Conservation (phyloP, 768 basidiomycete species). For the Pholiota conissans region DNA sequence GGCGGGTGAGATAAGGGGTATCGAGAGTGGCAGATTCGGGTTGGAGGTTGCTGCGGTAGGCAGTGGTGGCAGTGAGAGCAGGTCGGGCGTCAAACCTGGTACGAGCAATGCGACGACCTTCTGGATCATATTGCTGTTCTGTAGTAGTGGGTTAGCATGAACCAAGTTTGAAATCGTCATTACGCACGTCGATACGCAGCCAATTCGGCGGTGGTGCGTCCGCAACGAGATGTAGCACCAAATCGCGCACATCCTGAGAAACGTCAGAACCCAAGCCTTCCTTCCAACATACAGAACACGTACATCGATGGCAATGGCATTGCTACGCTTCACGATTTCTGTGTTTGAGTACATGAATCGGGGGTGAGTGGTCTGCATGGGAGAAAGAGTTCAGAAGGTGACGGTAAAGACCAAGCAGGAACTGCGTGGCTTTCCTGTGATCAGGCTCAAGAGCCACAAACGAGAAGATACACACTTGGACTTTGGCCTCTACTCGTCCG, state of each 20-base stretch:
- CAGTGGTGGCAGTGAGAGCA: slow-evolving; percentile 70
- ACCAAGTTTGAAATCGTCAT: not conserved
- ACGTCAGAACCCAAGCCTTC: not conserved
- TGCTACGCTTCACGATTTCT: slow-evolving; percentile 71
- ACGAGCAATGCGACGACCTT: slow-evolving; percentile 80
- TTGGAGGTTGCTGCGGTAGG: slow-evolving; percentile 66
- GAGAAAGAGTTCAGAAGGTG: slow-evolving; percentile 10
- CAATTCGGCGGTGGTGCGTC: slow-evolving; percentile 86
- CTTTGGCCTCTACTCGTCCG: slow-evolving; percentile 55
- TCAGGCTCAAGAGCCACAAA: slow-evolving; percentile 1
- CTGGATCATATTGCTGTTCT: slow-evolving; percentile 76
- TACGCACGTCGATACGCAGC: slow-evolving; percentile 77
- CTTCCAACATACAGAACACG: slow-evolving; percentile 33
- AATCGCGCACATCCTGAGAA: slow-evolving; percentile 81
- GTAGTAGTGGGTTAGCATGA: not conserved
- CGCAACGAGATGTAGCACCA: slow-evolving; percentile 77
- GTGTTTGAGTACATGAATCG: slow-evolving; percentile 79
- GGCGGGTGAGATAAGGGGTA: slow-evolving; percentile 32
- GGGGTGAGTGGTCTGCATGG: slow-evolving; percentile 52
- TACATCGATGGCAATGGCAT: slow-evolving; percentile 82
- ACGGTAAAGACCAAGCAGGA: slow-evolving; percentile 12
- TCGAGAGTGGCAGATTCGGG: slow-evolving; percentile 46
- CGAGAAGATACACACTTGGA: slow-evolving; percentile 46
- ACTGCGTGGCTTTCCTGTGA: slow-evolving; percentile 8
- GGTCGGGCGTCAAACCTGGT: slow-evolving; percentile 80